phyloP scores from a whole-genome alignment of 129 eudicot genomes.

The Pseudognaphalium luteoalbum region DNA sequence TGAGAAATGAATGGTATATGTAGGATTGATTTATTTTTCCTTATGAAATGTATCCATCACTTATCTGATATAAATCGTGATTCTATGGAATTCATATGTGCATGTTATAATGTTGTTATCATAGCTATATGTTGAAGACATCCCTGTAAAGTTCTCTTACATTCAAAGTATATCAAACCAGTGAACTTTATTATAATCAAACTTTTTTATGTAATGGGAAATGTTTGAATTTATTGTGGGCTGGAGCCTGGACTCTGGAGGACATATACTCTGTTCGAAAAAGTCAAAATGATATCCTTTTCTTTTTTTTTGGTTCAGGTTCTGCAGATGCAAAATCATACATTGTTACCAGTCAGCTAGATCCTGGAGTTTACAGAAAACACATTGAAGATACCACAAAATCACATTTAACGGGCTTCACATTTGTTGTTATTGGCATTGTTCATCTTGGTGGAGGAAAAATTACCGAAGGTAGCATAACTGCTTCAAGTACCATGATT shows the following conservation, averaged over 20 bases:
- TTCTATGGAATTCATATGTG: background rate
- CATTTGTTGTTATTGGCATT: constrained; percentile 72
- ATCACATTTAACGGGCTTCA: constrained; percentile 61
- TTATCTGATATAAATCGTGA: background rate
- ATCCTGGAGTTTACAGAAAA: constrained; percentile 57
- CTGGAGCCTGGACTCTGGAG: too few relatives aligned
- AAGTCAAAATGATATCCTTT: too few relatives aligned
- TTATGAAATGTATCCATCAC: background rate
- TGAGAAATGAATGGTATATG: too few relatives aligned
- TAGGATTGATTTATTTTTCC: too few relatives aligned
- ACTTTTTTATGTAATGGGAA: background rate
- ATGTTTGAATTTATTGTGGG: constrained; percentile 9
- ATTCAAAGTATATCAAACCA: background rate
- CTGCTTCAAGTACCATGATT: constrained; percentile 14
- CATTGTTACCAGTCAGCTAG: constrained; percentile 64
- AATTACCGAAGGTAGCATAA: constrained; percentile 66
- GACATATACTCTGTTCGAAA: background rate
- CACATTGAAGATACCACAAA: constrained; percentile 65
- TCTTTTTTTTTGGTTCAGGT: constrained; percentile 36
- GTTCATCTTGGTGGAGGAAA: constrained; percentile 88
- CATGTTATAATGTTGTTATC: background rate
- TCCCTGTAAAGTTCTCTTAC: background rate
- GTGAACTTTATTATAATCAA: background rate
- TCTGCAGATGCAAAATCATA: constrained; percentile 61
- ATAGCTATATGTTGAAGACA: background rate